Base-by-base conservation (phyloP, 768 basidiomycete genomes). In the Mrakia hoshinonis region DNA sequence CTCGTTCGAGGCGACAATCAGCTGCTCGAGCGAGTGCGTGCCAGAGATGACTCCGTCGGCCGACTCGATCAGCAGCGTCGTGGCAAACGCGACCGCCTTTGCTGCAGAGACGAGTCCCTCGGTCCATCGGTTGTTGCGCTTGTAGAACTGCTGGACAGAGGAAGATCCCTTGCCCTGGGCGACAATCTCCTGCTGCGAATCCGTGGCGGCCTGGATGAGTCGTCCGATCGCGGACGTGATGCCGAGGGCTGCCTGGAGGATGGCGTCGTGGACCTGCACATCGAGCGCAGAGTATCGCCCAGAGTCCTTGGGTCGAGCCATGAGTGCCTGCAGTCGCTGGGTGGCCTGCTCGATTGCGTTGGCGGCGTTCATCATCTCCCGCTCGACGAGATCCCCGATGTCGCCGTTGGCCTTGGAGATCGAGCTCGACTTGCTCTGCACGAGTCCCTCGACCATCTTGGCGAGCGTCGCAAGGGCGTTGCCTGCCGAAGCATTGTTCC, bases 1-100 rank as follows among this genome's bases (percentile, higher is more conserved):
- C 79, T 97, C 96, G 81, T 98, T 98, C 48, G 96, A 99, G n/a
- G 96, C 91, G 70, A 98, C 96, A 77, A 99, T 98, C 75, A 99
- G 89, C 81, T 99, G 96, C 81, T 98, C 96, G 70, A 97, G 85
- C 38, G 94, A 93, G 79, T 98, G 92, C 20, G 92, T 94, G 15
- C 95, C 96, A 0, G 91, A 92, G 73, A 98, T 84, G 54, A 99
- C 95, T 72, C 96, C 96, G 79, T 99, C 96, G 22, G 96, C 96
- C 74, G 89, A 90, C 80, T 99, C 95, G 79, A 99, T 99, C 73
- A 99, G 86, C 71, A 97, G 81, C 74, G 86, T 90, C 43, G 96
- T 98, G 12, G 96, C 93, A 76, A 94, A 96, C 3, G 96, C 96
- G 68, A 99, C 96, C 11, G 96, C 86, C 80, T 96, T 97, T 24